Percentiles rank a stretch among this genome's conserved stretches.
phyloP scores from a whole-genome alignment of 176 grass and related monocot species.

The Sorghum bicolor region Sorghum_bicolor_NCBIv3 NC_012875.2:55215001-55215500 shows the following conservation, averaged over 20 bases:
- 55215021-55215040: conserved; percentile 21
- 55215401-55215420: conserved; percentile 20
- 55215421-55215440: conserved; percentile 36
- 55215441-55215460: conserved; percentile 51
- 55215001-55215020: neutral
- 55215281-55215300: conserved; percentile 40
- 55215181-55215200: conserved; percentile 30
- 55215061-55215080: neutral
- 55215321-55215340: conserved; percentile 37
- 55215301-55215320: conserved; percentile 32
- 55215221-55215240: conserved; percentile 33
- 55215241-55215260: conserved; percentile 7
- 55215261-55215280: conserved; percentile 30
- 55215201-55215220: conserved; percentile 52
- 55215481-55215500: conserved; percentile 89
- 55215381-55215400: neutral
- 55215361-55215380: conserved; percentile 26
- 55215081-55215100: conserved; percentile 12
- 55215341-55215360: conserved; percentile 32
- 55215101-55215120: neutral
- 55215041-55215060: conserved; percentile 8
- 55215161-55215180: conserved; percentile 15
- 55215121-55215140: conserved; percentile 13
- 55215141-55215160: conserved; percentile 12
- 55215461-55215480: conserved; percentile 75